These are phyloP conservation scores for Silene latifolia DNA, from an alignment of 148 eudicot species.

Conservation along the genomic window DNA sequence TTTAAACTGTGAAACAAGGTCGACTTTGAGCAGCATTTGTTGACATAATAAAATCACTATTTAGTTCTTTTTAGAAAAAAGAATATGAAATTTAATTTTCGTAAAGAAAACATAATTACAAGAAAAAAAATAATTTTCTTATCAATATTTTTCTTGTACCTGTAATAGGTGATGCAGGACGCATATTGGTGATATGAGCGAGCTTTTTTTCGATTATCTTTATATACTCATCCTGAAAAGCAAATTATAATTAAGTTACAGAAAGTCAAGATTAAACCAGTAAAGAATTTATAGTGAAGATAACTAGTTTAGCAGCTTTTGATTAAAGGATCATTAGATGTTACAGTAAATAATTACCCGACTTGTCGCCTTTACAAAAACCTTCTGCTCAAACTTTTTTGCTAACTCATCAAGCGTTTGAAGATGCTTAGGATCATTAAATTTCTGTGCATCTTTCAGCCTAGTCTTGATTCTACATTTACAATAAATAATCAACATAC, in stretches of 20 bases:
- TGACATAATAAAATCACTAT: no score
- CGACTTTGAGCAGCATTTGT: no score
- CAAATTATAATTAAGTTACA: background rate
- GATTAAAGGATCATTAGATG: no score
- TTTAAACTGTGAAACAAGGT: no score
- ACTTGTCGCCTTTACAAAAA: slow-evolving; percentile 18
- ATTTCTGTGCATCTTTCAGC: background rate
- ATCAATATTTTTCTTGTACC: no score
- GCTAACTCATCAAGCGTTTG: background rate
- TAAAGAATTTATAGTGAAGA: no score
- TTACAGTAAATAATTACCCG: slow-evolving; percentile 7
- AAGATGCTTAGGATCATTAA: background rate
- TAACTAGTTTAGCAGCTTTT: no score
- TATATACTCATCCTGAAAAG: slow-evolving; percentile 24
- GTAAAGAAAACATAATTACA: no score
- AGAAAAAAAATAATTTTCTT: no score
- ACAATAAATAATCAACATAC: background rate
- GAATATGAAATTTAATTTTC: no score
- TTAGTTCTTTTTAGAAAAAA: no score
- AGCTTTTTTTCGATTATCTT: background rate
- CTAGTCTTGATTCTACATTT: slow-evolving; percentile 12
- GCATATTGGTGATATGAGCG: background rate
- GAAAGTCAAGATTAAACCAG: no score
- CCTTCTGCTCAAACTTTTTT: slow-evolving; percentile 3
- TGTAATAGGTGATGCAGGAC: background rate